Percentiles rank a stretch among this genome's conserved stretches.
Evolutionary conservation across 2,329 filamentous ascomycete genomes (phyloP).

Genomic region (Raffaelea arxii): DNA sequence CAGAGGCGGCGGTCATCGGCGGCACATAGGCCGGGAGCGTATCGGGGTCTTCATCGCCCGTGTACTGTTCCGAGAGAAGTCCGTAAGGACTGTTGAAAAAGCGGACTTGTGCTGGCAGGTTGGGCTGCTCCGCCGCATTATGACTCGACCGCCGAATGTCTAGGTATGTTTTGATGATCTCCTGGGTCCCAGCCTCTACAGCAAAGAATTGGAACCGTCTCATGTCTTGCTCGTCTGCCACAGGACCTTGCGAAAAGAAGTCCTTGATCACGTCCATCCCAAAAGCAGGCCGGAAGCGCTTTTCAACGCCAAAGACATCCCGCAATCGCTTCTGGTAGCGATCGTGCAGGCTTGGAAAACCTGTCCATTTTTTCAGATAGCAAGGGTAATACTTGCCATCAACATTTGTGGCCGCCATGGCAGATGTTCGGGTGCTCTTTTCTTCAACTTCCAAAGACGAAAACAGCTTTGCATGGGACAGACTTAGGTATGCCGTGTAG

Average conservation of each 20-base stretch:
- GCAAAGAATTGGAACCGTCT: neutral
- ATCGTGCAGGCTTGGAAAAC: constrained; percentile 1
- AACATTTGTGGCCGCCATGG: too few species aligned
- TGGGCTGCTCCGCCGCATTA: neutral
- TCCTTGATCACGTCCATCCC: neutral
- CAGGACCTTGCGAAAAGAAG: neutral
- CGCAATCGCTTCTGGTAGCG: neutral
- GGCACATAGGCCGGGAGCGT: constrained; percentile 1
- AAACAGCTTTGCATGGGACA: too few species aligned
- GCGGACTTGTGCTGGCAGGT: neutral
- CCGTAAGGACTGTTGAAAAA: neutral
- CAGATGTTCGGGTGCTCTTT: too few species aligned
- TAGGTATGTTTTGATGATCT: neutral
- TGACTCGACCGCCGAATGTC: neutral
- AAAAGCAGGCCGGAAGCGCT: neutral
- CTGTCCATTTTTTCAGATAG: constrained; percentile 1
- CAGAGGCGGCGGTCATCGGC: constrained; percentile 1
- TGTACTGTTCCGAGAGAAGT: neutral
- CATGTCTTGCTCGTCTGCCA: constrained; percentile 3
- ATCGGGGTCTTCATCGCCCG: neutral
- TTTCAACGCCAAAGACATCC: neutral
- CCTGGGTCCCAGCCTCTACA: neutral
- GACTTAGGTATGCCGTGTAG: too few species aligned
- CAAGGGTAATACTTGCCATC: constrained; percentile 3
- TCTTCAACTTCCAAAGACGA: too few species aligned